Base-by-base conservation (phyloP, 495 filamentous ascomycete genomes). In the Aspergillus heteromorphus region DNA sequence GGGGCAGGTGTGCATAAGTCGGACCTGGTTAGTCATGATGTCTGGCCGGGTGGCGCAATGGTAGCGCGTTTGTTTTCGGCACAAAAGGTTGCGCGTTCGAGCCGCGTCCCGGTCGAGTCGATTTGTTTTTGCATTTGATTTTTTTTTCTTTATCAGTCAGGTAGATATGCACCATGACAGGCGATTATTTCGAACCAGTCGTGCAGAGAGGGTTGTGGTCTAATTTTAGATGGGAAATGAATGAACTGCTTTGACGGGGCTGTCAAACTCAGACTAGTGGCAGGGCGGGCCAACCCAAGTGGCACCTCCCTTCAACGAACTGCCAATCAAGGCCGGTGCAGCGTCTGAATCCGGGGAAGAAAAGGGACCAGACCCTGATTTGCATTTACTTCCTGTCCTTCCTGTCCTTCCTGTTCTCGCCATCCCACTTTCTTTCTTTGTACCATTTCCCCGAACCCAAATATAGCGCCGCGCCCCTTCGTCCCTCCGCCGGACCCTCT, bases 71-170 rank as follows among this genome's bases (percentile, higher is more conserved):
- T 41, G 53, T 55, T 55, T 55, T 45, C 53, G 53, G 53, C 38
- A 55, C 53, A 41, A 49, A 55, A 55, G 53, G 53, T 49, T 55
- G 53, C 48, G 53, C 45, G 48, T 55, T 55, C 53, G 53, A 55
- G 34, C 49, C 53, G 45, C 53, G 48, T 47, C 45, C 20, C 40
- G 53, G 38, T 55, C 53, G 53, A 11, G 31, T 55, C 17, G 8
- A 40, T 27, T 45, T 45, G 6, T n/a, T 17, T 45, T 8, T 27
- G 19, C 10, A 9, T 43, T 20, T 43, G 19, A 20, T 41, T 41
- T n/a, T n/a, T 41, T 41, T 17, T 17, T 17, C 18, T 41, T 17
- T 41, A n/a, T n/a, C n/a, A n/a, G n/a, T n/a, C n/a, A n/a, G n/a
- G n/a, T n/a, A n/a, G n/a, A n/a, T n/a, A n/a, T n/a, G n/a, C n/a